Evolutionary conservation across 805 yeast genomes (phyloP).

Genomic region (Sporopachydermia lactativora): DNA sequence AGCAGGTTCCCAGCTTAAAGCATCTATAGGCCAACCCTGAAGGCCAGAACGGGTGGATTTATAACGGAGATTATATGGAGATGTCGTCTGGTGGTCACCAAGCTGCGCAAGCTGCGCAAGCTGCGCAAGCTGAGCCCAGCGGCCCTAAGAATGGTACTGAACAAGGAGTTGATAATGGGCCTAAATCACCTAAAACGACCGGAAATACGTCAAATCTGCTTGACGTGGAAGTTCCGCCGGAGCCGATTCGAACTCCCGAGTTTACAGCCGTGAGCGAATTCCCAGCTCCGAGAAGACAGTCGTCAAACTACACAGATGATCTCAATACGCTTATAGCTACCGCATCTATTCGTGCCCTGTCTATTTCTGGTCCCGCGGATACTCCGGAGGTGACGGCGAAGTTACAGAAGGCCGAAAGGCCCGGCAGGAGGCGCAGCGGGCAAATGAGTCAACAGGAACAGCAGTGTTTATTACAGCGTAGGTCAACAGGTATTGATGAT

Average conservation of each 20-base stretch:
- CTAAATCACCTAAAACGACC: not conserved
- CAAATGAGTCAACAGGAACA: not conserved
- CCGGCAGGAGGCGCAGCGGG: no score
- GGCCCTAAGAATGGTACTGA: not conserved
- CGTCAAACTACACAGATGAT: not conserved
- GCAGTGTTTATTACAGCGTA: not conserved
- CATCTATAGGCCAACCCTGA: no score
- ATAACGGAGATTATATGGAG: no score
- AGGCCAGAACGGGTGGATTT: no score
- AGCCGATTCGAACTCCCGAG: conserved; percentile 11
- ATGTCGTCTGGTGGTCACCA: not conserved
- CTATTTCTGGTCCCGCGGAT: not conserved
- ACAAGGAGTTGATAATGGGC: not conserved
- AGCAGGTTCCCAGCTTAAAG: no score
- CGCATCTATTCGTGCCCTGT: not conserved
- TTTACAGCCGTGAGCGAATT: not conserved
- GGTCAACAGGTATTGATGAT: not conserved
- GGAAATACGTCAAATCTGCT: conserved; percentile 7
- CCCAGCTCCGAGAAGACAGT: not conserved
- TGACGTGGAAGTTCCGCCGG: conserved; percentile 8
- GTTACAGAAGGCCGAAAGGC: no score
- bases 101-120: not conserved
- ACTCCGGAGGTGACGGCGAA: not conserved
- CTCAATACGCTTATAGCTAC: not conserved
- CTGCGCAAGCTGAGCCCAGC: not conserved